Evolutionary conservation across 345 rosid genomes (phyloP), one percentile per base, ranked within the genome.

Genomic region (Salix viminalis): DNA sequence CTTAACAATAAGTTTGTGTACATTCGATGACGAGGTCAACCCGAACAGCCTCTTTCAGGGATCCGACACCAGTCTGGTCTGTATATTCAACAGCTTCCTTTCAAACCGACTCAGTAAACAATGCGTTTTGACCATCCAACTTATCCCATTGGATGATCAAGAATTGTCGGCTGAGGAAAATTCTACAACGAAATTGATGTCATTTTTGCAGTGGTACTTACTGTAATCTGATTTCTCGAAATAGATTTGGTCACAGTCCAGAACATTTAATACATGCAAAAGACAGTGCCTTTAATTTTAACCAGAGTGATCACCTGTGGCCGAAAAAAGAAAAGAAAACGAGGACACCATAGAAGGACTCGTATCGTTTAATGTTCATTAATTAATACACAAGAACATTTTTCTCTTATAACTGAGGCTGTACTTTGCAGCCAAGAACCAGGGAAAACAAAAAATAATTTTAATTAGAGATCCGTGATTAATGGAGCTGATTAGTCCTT

Each of bases 11-110:
- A 56, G 75, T 26, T 58, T 69, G 30, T 69, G 30, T 66, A 41
- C 52, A 67, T 73, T 81, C 67, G 80, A 61, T 75, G 15, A 19
- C 14, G 41, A 83, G 84, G 86, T 85, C 84, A 83, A 85, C 84
- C 73, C 28, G 18, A 73, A 64, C 72, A 73, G 68, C 65, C 60
- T 60, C 77, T 77, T 72, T 67, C 74, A 79, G 69, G 69, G 69
- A 4, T 34, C 69, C 44, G 69, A 41, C 24, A 13, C 41, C 15
- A 28, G 10, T 7, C 7, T 34, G 41, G 32, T 64, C 12, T 34
- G 12, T 66, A 6, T 7, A 32, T 34, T 62, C 69, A 28, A 18
- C 69, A 65, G 12, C 23, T 66, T 30, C 69, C 23, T 66, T 32
- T 34, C 69, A 34, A 34, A 66, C 69, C n/a, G 44, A 34, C 8